A percentile compares a stretch with the other conserved stretches of the same genome.
phyloP scores from a whole-genome alignment of 1,284 basidiomycete species.

The Volvariella surrecta region DNA sequence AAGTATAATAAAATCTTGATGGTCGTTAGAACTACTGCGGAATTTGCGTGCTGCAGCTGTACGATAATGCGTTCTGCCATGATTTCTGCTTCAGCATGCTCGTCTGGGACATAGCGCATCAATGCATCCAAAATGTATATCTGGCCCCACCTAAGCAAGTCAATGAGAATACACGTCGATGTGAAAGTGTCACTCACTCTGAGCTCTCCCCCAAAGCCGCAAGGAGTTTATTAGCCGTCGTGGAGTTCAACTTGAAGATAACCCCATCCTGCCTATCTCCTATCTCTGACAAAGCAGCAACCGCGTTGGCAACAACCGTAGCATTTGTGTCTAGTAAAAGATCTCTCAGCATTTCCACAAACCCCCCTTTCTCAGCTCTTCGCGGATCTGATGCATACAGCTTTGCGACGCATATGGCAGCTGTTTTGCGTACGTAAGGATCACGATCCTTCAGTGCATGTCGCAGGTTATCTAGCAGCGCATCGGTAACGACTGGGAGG shows the following conservation, averaged over 20 bases:
- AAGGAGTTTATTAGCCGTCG: slow-evolving; percentile 79
- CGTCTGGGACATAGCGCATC: slow-evolving; percentile 87
- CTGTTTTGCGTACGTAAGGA: slow-evolving; percentile 94
- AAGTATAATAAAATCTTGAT: slow-evolving; percentile 95
- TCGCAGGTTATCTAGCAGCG: slow-evolving; percentile 77
- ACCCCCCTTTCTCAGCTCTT: slow-evolving; percentile 77
- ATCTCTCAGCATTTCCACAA: slow-evolving; percentile 81
- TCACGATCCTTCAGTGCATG: slow-evolving; percentile 87
- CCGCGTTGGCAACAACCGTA: slow-evolving; percentile 91
- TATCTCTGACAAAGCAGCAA: slow-evolving; percentile 89
- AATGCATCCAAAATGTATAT: slow-evolving; percentile 97
- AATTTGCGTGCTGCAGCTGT: slow-evolving; percentile 88
- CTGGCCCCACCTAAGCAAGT: slow-evolving; percentile 84
- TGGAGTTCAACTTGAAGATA: slow-evolving; percentile 77
- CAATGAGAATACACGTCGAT: slow-evolving; percentile 1
- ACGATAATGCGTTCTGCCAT: slow-evolving; percentile 92
- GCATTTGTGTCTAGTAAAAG: slow-evolving; percentile 90
- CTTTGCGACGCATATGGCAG: slow-evolving; percentile 90
- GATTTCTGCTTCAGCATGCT: slow-evolving; percentile 83
- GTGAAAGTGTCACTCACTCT: slow-evolving; percentile 50
- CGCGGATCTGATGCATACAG: slow-evolving; percentile 81
- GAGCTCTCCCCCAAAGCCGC: slow-evolving; percentile 85
- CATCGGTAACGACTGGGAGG: slow-evolving; percentile 72
- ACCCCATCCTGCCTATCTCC: slow-evolving; percentile 87
- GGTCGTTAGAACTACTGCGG: slow-evolving; percentile 89